Conservation (phyloP, 2,329 filamentous ascomycete genomes). For the Penicillium frequentans region DNA sequence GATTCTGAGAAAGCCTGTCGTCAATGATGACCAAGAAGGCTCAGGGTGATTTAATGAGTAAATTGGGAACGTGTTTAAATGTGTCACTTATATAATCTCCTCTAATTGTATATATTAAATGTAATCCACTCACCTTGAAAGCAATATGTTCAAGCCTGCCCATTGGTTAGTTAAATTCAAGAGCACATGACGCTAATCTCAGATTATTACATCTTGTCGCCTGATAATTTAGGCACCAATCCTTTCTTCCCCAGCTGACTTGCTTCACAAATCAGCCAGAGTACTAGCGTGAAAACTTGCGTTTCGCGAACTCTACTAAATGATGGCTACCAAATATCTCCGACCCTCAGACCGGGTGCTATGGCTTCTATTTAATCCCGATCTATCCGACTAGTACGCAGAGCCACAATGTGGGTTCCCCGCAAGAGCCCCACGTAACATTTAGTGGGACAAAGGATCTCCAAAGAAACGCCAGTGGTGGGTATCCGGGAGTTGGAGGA, state of each 20-base stretch:
- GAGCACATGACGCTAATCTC: not conserved
- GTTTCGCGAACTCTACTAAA: not conserved
- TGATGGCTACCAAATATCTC: not conserved
- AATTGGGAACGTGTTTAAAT: too few relatives aligned
- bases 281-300: too few relatives aligned
- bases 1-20: conserved; percentile 28
- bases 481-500: conserved; percentile 15
- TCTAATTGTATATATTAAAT: not conserved
- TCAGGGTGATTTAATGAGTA: not conserved
- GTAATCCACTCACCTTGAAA: not conserved
- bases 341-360: not conserved
- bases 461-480: conserved; percentile 1
- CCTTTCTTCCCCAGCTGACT: not conserved
- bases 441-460: not conserved
- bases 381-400: not conserved
- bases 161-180: too few relatives aligned
- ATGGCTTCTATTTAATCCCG: not conserved
- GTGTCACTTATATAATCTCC: too few relatives aligned
- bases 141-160: too few relatives aligned
- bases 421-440: conserved; percentile 23
- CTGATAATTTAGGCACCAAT: not conserved
- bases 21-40: not conserved
- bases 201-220: not conserved
- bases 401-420: conserved; percentile 16
- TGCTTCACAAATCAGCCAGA: too few relatives aligned